Percentiles rank a stretch among this genome's conserved stretches.
Conservation (phyloP, 2,329 filamentous ascomycete genomes). For the Fusarium chuoi region DNA sequence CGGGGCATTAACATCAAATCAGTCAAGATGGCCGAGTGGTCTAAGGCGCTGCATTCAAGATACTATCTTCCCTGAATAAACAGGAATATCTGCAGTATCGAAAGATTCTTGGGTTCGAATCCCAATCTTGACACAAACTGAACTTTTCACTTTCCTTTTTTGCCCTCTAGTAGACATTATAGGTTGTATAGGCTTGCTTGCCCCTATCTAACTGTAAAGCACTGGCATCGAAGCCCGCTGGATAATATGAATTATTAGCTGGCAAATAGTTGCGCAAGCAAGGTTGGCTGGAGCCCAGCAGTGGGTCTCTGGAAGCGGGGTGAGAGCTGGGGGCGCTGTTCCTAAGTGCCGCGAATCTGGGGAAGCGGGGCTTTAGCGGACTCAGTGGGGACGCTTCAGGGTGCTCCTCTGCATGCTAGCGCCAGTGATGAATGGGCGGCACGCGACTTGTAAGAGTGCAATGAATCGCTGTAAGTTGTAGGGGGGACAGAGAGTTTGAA, state of each 20-base stretch:
- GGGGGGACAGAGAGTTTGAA: neutral
- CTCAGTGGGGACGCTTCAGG: conserved; percentile 29
- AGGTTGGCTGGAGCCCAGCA: neutral
- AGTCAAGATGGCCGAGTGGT: conserved; percentile 2
- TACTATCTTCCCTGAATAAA: fast-evolving
- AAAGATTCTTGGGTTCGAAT: conserved; percentile 21
- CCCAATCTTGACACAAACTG: neutral
- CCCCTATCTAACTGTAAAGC: neutral
- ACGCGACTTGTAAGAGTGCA: conserved; percentile 15
- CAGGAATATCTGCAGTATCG: neutral
- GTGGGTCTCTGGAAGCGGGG: conserved; percentile 20
- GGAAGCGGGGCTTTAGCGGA: conserved; percentile 31
- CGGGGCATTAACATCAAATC: fast-evolving
- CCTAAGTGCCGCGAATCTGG: conserved; percentile 33
- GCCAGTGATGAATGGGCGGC: conserved; percentile 9
- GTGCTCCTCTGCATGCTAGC: conserved; percentile 16
- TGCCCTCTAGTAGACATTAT: fast-evolving
- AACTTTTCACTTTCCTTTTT: fast-evolving
- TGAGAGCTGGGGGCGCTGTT: conserved; percentile 3
- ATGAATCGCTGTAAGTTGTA: conserved; percentile 7
- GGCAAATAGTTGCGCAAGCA: neutral
- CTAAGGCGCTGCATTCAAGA: conserved; percentile 9
- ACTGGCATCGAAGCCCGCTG: neutral
- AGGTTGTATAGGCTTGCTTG: neutral
- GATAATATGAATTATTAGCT: neutral